These are phyloP conservation scores for Hypoxylon sp. DNA, from an alignment of 2,329 filamentous ascomycete species.

Conservation along the genomic window DNA sequence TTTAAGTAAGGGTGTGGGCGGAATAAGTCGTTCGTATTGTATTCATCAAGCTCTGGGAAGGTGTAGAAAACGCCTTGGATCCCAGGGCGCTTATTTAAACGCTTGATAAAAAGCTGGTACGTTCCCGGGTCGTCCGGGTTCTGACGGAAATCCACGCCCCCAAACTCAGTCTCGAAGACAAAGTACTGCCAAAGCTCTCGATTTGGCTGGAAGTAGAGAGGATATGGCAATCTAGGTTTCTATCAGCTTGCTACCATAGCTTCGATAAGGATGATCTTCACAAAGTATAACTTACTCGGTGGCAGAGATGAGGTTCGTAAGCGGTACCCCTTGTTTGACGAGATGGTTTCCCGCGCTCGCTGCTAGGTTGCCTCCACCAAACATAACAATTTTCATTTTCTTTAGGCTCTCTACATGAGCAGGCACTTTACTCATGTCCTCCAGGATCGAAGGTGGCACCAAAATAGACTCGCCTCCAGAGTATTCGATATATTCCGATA, in stretches of 20 bases:
- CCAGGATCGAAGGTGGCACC: constrained; percentile 24
- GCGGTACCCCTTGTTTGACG: constrained; percentile 14
- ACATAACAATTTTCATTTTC: constrained; percentile 20
- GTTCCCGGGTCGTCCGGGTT: constrained; percentile 47
- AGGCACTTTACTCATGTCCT: constrained; percentile 30
- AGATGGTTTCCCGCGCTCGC: constrained; percentile 17
- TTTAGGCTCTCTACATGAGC: constrained; percentile 28
- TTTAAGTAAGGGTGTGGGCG: constrained; percentile 36
- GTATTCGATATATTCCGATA: constrained; percentile 24
- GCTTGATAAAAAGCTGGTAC: constrained; percentile 58
- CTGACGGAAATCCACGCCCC: constrained; percentile 27
- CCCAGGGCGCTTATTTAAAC: constrained; percentile 54
- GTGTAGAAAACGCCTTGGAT: constrained; percentile 36
- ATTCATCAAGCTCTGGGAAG: constrained; percentile 42
- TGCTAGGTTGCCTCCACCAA: constrained; percentile 30
- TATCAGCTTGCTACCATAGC: not conserved
- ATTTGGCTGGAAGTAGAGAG: constrained; percentile 21
- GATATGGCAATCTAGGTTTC: constrained; percentile 19
- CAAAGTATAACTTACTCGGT: constrained; percentile 25
- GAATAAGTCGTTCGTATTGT: constrained; percentile 46
- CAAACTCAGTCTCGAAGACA: constrained; percentile 20
- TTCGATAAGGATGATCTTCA: not conserved
- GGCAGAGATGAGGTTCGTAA: constrained; percentile 27
- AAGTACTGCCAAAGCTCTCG: constrained; percentile 35
- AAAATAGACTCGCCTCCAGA: constrained; percentile 15